phyloP scores from a whole-genome alignment of 495 filamentous ascomycete genomes.

The Penicilliopsis zonata region DNA sequence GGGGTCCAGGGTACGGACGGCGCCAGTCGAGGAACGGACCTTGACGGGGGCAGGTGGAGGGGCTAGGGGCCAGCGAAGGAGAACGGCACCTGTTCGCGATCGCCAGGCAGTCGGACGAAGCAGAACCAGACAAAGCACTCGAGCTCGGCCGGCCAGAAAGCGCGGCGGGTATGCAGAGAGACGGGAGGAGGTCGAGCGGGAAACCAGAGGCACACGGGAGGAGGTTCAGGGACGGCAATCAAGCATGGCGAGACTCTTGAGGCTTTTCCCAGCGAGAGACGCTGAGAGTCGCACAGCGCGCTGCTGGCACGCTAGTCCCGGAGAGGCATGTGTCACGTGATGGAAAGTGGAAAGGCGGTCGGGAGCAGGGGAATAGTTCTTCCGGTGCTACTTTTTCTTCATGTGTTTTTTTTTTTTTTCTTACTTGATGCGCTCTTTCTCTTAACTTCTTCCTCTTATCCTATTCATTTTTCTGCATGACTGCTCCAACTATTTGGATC shows the following conservation, averaged over 20 bases:
- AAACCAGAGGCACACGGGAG: not conserved
- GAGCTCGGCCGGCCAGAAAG: not conserved
- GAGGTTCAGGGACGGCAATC: conserved; percentile 1
- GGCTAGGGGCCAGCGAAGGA: conserved; percentile 16
- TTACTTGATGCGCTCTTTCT: conserved; percentile 2
- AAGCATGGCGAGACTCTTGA: not conserved
- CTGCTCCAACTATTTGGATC: not conserved
- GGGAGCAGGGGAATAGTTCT: conserved; percentile 13
- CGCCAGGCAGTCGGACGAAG: conserved; percentile 10
- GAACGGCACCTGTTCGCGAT: conserved; percentile 18
- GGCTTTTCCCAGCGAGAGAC: not conserved
- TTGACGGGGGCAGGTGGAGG: conserved; percentile 19
- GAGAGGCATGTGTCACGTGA: not conserved
- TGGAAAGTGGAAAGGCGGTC: not conserved
- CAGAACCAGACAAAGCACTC: not conserved
- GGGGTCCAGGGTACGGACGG: conserved; percentile 5
- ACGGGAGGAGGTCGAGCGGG: not conserved
- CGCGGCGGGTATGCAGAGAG: not conserved
- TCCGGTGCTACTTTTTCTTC: conserved; percentile 8
- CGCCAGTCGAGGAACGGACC: conserved; percentile 4
- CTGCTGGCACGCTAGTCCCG: not conserved
- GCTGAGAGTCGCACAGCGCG: not conserved
- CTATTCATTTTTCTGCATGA: conserved; percentile 2
- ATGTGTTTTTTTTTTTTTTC: conserved; percentile 13
- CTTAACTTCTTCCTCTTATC: conserved; percentile 4